phyloP scores from a whole-genome alignment of 306 rosid genomes.

The Rosa persica region DNA sequence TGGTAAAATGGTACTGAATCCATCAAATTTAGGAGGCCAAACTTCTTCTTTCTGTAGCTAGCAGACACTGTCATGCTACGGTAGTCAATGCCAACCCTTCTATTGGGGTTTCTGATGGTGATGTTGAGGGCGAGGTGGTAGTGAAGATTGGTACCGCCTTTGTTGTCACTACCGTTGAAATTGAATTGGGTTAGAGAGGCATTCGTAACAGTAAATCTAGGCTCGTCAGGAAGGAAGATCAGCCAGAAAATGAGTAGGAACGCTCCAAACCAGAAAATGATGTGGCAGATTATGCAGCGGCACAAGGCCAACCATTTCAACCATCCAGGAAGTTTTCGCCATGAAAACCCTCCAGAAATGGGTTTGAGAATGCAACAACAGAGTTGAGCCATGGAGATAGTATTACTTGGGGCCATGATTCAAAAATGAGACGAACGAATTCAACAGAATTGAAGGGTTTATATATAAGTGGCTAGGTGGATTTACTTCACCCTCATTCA shows the following conservation, averaged over 20 bases:
- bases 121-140: slow-evolving; percentile 19
- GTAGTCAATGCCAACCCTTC: slow-evolving; percentile 43
- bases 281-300: neutral
- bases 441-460: neutral
- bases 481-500: too few species aligned
- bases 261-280: neutral
- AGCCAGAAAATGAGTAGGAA: slow-evolving; percentile 45
- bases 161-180: neutral
- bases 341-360: neutral
- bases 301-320: neutral
- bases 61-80: slow-evolving; percentile 42
- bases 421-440: neutral
- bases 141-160: slow-evolving; percentile 1
- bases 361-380: neutral
- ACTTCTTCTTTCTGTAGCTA: slow-evolving; percentile 31
- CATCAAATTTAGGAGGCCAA: slow-evolving; percentile 1
- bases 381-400: neutral
- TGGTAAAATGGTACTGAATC: slow-evolving; percentile 38
- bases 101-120: slow-evolving; percentile 61
- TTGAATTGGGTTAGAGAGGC: slow-evolving; percentile 54
- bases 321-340: neutral
- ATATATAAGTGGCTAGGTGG: neutral
- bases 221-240: slow-evolving; percentile 44
- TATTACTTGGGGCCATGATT: neutral
- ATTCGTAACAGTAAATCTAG: slow-evolving; percentile 41